A percentile compares a stretch with the other conserved stretches of the same genome.
Evolutionary conservation across 2,329 filamentous ascomycete genomes (phyloP).

Genomic region (Phaeoacremonium minimum): DNA sequence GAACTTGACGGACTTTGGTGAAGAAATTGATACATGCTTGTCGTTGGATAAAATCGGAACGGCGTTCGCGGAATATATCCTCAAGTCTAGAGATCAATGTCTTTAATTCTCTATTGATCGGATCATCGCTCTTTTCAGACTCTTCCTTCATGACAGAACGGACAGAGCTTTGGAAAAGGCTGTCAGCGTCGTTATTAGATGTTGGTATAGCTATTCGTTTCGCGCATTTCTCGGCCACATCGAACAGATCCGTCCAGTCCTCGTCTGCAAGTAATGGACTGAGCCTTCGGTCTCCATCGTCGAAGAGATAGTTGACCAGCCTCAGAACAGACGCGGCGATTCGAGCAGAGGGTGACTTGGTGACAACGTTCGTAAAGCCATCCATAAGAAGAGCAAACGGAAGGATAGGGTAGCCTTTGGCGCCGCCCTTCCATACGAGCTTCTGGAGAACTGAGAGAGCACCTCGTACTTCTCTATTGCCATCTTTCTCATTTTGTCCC

Average conservation of each 20-base stretch:
- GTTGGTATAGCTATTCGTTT: constrained; percentile 7
- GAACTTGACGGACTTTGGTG: constrained; percentile 52
- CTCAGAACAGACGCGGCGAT: constrained; percentile 42
- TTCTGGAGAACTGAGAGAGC: constrained; percentile 60
- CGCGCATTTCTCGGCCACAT: constrained; percentile 53
- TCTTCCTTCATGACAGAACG: constrained; percentile 19
- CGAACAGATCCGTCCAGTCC: constrained; percentile 60
- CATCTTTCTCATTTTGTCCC: constrained; percentile 44
- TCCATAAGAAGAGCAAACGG: constrained; percentile 56
- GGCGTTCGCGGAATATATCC: constrained; percentile 36
- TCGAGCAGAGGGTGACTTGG: constrained; percentile 33
- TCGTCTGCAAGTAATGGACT: constrained; percentile 58
- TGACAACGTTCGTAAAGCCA: constrained; percentile 48
- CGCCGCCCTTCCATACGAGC: constrained; percentile 53
- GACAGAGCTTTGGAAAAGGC: constrained; percentile 11
- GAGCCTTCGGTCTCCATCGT: constrained; percentile 45
- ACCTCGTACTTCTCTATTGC: constrained; percentile 54
- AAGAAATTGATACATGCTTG: constrained; percentile 66
- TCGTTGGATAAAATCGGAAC: constrained; percentile 55
- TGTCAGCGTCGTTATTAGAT: constrained; percentile 3
- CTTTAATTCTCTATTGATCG: constrained; percentile 37
- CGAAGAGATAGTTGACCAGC: constrained; percentile 52
- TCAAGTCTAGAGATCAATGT: constrained; percentile 46
- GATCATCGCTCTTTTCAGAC: constrained; percentile 27
- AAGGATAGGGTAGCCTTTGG: constrained; percentile 56